phyloP scores from a whole-genome alignment of 2,329 filamentous ascomycete genomes.

The Triangularia verruculosa region DNA sequence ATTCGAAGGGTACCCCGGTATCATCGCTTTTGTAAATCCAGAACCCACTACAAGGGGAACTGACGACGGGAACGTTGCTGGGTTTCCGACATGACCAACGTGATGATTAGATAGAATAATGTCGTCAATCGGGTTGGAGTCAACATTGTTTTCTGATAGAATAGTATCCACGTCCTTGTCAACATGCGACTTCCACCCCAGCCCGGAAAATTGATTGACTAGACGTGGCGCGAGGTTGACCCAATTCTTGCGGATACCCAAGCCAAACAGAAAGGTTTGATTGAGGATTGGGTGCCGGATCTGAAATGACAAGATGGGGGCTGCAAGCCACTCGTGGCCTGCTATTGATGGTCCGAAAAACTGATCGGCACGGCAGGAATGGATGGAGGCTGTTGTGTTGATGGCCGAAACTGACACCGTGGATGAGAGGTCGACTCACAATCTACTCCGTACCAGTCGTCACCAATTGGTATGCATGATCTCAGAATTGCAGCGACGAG shows the following conservation, averaged over 20 bases:
- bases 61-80: constrained; percentile 38
- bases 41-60: constrained; percentile 48
- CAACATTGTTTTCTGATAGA: constrained; percentile 22
- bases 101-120: constrained; percentile 38
- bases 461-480: neutral
- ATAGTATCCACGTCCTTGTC: constrained; percentile 27
- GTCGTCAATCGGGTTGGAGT: constrained; percentile 21
- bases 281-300: constrained; percentile 26
- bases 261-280: constrained; percentile 26
- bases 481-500: neutral
- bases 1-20: constrained; percentile 44
- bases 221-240: constrained; percentile 8
- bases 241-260: constrained; percentile 23
- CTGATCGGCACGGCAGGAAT: constrained; percentile 20
- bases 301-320: constrained; percentile 27
- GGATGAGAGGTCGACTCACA: too few species aligned
- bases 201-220: neutral
- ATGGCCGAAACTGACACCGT: constrained; percentile 36
- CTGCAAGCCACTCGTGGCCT: constrained; percentile 32
- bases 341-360: constrained; percentile 32
- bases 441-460: too few species aligned
- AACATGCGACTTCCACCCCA: constrained; percentile 8
- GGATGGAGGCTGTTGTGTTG: constrained; percentile 30
- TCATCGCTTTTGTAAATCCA: constrained; percentile 40
- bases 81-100: constrained; percentile 50